Percentiles rank a stretch among this genome's conserved stretches.
Conservation (phyloP, 805 yeast species). For the Candida xiaguanensis region DNA sequence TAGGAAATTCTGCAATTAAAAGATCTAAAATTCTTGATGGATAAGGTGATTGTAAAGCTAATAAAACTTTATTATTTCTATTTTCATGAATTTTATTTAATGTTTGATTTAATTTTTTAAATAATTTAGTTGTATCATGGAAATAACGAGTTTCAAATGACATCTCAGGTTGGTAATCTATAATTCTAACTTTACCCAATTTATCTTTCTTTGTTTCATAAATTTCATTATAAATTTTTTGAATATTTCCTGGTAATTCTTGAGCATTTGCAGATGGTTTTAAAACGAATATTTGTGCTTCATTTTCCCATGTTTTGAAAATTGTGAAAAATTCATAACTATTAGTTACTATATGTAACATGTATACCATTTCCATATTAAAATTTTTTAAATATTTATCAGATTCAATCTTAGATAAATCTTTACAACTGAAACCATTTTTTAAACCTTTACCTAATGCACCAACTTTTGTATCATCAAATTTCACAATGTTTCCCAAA, state of each 20-base stretch:
- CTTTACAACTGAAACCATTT: slow-evolving; percentile 71
- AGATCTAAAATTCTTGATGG: slow-evolving; percentile 43
- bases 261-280: slow-evolving; percentile 72
- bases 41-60: slow-evolving; percentile 74
- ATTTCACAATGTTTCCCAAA: slow-evolving; percentile 68
- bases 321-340: slow-evolving; percentile 73
- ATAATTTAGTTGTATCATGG: slow-evolving; percentile 52
- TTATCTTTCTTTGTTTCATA: slow-evolving; percentile 45
- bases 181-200: slow-evolving; percentile 39
- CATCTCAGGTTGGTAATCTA: slow-evolving; percentile 52
- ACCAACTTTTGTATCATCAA: slow-evolving; percentile 72
- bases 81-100: slow-evolving; percentile 55
- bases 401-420: slow-evolving; percentile 46
- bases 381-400: slow-evolving; percentile 54
- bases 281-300: slow-evolving; percentile 51
- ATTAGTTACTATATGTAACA: slow-evolving; percentile 66
- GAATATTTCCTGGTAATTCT: slow-evolving; percentile 53
- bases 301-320: slow-evolving; percentile 59
- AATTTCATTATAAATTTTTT: slow-evolving; percentile 52
- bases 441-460: slow-evolving; percentile 82
- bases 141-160: slow-evolving; percentile 53
- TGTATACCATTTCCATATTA: slow-evolving; percentile 54
- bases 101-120: slow-evolving; percentile 53
- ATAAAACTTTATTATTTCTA: slow-evolving; percentile 58
- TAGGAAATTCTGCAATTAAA: slow-evolving; percentile 57